A percentile compares a stretch with the other conserved stretches of the same genome.
Evolutionary conservation across 192 early-diverging fungal species (phyloP).

Genomic region (Podila minutissima): DNA sequence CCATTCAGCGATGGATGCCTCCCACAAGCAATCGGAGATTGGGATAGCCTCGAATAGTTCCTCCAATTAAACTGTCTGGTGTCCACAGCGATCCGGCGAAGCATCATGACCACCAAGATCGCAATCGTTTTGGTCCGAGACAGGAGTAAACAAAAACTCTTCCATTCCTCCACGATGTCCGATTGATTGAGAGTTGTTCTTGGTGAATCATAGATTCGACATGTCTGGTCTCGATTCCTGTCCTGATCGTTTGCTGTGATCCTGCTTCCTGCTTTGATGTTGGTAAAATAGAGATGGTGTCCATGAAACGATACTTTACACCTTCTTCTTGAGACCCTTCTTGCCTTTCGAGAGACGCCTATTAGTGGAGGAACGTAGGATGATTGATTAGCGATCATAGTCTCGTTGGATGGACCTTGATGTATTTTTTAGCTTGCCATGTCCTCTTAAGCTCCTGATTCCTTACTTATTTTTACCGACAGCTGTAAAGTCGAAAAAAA

Average conservation of each 20-base stretch:
- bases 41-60: too few relatives aligned
- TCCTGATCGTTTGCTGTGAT: background rate
- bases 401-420: background rate
- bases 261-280: background rate
- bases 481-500: slow-evolving; percentile 55
- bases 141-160: slow-evolving; percentile 6
- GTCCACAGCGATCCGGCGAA: too few relatives aligned
- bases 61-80: too few relatives aligned
- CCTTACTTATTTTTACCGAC: slow-evolving; percentile 89
- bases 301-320: slow-evolving; percentile 71
- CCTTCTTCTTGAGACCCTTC: slow-evolving; percentile 99
- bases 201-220: background rate
- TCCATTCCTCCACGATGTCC: background rate
- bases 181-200: slow-evolving; percentile 3
- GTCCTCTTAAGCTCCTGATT: slow-evolving; percentile 4
- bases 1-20: too few relatives aligned
- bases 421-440: background rate
- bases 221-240: background rate
- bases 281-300: background rate
- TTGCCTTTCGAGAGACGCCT: slow-evolving; percentile 98
- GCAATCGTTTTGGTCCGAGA: background rate
- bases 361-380: slow-evolving; percentile 16
- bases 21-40: too few relatives aligned
- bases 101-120: background rate
- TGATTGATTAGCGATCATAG: background rate